These are phyloP conservation scores for Grigorovia yakushimaensis DNA, from an alignment of 805 yeast genomes.

Conservation along the genomic window DNA sequence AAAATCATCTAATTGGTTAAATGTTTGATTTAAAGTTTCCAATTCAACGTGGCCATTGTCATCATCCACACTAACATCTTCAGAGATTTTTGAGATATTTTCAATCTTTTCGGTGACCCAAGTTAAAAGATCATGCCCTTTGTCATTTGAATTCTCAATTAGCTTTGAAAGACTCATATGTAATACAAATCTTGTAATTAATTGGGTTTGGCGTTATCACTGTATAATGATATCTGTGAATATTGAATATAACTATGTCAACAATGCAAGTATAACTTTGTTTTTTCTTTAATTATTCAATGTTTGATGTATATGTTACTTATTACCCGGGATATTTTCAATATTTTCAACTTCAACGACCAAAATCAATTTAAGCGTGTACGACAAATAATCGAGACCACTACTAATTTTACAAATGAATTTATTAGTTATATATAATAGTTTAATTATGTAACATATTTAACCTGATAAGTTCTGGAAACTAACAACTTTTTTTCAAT, in stretches of 20 bases:
- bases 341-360: not conserved
- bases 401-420: not conserved
- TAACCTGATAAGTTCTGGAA: not conserved
- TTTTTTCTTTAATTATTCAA: not conserved
- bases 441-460: not conserved
- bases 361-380: not conserved
- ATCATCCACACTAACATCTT: not conserved
- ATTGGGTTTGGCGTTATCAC: too few species aligned
- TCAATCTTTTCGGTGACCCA: constrained; percentile 16
- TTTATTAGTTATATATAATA: not conserved
- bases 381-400: not conserved
- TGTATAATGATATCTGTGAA: too few species aligned
- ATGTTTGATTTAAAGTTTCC: constrained; percentile 1
- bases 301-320: too few species aligned
- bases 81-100: constrained; percentile 3
- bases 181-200: not conserved
- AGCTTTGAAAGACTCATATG: constrained; percentile 2
- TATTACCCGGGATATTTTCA: not conserved
- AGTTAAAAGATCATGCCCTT: constrained; percentile 17
- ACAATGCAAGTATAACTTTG: not conserved
- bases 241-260: too few species aligned
- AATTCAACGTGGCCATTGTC: not conserved
- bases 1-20: not conserved
- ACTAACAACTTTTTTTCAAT: not conserved
- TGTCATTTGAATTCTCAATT: constrained; percentile 6